Evolutionary conservation across 305 asterid genomes (phyloP).

Genomic region (Nicotiana rustica): DNA sequence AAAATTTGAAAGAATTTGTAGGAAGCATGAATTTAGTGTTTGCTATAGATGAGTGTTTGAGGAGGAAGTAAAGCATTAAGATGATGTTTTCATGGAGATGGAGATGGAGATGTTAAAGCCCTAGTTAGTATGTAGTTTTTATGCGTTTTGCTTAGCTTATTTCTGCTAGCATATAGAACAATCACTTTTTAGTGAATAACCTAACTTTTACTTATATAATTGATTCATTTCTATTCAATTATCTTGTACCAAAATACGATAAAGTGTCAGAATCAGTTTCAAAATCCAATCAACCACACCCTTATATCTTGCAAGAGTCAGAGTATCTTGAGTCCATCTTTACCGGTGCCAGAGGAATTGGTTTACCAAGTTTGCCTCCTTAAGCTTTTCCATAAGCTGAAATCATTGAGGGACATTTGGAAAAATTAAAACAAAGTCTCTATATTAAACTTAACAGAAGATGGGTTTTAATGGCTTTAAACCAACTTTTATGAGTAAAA

Average conservation of each 20-base stretch:
- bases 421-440: no score
- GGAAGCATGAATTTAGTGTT: neutral
- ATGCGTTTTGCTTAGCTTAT: neutral
- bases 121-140: neutral
- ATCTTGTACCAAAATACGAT: no score
- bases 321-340: neutral
- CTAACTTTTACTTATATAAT: neutral
- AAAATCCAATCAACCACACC: no score
- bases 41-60: neutral
- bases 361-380: neutral
- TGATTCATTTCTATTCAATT: neutral
- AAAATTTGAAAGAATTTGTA: neutral
- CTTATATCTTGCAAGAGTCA: no score
- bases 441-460: no score
- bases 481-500: no score
- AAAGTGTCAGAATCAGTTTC: no score
- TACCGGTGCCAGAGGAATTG: neutral
- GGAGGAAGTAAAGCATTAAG: neutral
- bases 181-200: neutral
- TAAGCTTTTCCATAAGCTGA: no score
- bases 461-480: no score
- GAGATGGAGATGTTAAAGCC: neutral
- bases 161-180: neutral
- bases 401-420: no score
- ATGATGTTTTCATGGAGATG: neutral